Percentiles rank a stretch among this genome's conserved stretches.
Conservation (phyloP, 768 basidiomycete genomes). For the Cystobasidium ongulense region DNA sequence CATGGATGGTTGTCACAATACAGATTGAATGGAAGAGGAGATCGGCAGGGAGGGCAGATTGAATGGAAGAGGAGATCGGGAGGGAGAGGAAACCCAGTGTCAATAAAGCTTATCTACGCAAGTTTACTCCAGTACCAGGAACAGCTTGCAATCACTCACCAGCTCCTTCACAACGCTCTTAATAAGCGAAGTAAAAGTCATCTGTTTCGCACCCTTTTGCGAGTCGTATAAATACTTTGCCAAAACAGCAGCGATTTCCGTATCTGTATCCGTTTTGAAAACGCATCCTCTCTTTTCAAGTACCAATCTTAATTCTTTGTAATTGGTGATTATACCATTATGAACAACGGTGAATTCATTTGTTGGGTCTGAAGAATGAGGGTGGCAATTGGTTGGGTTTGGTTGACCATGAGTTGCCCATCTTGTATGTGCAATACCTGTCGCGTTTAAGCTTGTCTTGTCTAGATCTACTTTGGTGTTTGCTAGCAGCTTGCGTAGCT, state of each 20-base stretch:
- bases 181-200: conserved; percentile 81
- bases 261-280: conserved; percentile 93
- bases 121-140: too few species aligned
- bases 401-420: conserved; percentile 98
- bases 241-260: conserved; percentile 92
- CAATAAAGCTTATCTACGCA: not conserved
- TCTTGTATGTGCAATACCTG: conserved; percentile 95
- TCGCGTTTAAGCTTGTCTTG: conserved; percentile 69
- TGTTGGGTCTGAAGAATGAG: conserved; percentile 69
- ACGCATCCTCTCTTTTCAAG: conserved; percentile 91
- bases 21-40: too few species aligned
- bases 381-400: conserved; percentile 83
- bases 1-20: too few species aligned
- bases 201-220: conserved; percentile 64
- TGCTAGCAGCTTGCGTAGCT: conserved; percentile 79
- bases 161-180: conserved; percentile 95
- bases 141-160: too few species aligned
- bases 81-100: too few species aligned
- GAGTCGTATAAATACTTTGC: conserved; percentile 94
- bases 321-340: conserved; percentile 84
- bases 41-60: not conserved
- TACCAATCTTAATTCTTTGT: conserved; percentile 74
- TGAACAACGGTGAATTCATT: conserved; percentile 86
- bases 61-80: not conserved
- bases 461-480: conserved; percentile 54